Percentiles rank a stretch among this genome's conserved stretches.
Evolutionary conservation across 805 yeast genomes (phyloP).

Genomic region (Yamadazyma phyllophila): DNA sequence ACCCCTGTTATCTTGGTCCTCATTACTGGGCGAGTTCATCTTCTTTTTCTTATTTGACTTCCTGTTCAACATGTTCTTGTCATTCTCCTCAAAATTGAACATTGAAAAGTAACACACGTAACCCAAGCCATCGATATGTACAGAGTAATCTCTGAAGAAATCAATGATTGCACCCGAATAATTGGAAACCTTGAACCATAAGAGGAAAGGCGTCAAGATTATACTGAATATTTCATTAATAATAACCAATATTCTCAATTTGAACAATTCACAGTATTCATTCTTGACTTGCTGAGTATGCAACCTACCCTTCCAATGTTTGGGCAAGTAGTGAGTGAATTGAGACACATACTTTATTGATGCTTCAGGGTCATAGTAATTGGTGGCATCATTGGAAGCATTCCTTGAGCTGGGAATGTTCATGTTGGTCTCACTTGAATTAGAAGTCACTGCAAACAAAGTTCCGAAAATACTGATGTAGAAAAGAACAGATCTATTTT

Average conservation of each 20-base stretch:
- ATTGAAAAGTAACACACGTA: slow-evolving; percentile 92
- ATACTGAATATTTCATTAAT: slow-evolving; percentile 79
- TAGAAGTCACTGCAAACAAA: slow-evolving; percentile 75
- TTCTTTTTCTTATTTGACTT: slow-evolving; percentile 11
- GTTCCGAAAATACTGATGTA: slow-evolving; percentile 89
- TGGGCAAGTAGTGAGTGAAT: slow-evolving; percentile 88
- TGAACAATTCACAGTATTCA: slow-evolving; percentile 78
- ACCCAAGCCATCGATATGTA: slow-evolving; percentile 92
- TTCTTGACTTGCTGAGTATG: slow-evolving; percentile 82
- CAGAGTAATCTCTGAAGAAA: slow-evolving; percentile 84
- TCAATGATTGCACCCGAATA: slow-evolving; percentile 77
- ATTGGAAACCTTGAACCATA: slow-evolving; percentile 79
- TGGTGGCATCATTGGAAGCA: slow-evolving; percentile 13
- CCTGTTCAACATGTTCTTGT: slow-evolving; percentile 41
- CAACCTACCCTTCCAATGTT: slow-evolving; percentile 78
- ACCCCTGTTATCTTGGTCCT: background rate
- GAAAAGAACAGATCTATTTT: slow-evolving; percentile 77
- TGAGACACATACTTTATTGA: slow-evolving; percentile 76
- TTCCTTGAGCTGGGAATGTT: slow-evolving; percentile 5
- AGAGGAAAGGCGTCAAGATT: slow-evolving; percentile 81
- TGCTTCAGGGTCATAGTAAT: slow-evolving; percentile 90
- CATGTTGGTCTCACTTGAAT: slow-evolving; percentile 19
- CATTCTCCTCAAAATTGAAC: slow-evolving; percentile 73
- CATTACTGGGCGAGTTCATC: slow-evolving; percentile 3
- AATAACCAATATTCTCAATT: slow-evolving; percentile 67